Percentiles rank a stretch among this genome's conserved stretches.
These are phyloP conservation scores for Hypoxylon sp. DNA, from an alignment of 2,329 filamentous ascomycete species.

Conservation along the genomic window DNA sequence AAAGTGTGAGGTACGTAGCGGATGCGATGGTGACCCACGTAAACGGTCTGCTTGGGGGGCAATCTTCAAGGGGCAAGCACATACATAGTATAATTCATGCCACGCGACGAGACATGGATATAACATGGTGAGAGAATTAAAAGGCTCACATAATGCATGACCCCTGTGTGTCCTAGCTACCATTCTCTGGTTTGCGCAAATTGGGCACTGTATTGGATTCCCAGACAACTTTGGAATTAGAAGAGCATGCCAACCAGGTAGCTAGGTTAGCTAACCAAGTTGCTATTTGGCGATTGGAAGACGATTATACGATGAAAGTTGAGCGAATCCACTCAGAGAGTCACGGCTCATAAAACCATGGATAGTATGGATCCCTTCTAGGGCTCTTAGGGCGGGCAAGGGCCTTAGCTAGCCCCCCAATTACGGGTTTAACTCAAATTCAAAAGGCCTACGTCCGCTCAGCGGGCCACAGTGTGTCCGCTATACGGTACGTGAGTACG, in stretches of 20 bases:
- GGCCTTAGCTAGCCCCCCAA: background rate
- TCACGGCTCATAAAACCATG: conserved; percentile 15
- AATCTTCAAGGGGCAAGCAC: conserved; percentile 21
- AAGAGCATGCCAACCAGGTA: too few relatives aligned
- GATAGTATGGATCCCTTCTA: conserved; percentile 22
- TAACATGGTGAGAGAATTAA: conserved; percentile 43
- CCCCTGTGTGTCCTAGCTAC: conserved; percentile 25
- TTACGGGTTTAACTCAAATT: conserved; percentile 28
- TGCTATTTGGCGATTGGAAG: conserved; percentile 28
- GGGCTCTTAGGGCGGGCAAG: background rate
- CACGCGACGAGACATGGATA: conserved; percentile 34
- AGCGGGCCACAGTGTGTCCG: conserved; percentile 9
- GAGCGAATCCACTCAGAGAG: conserved; percentile 7
- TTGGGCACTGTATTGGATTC: conserved; percentile 17
- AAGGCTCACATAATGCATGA: conserved; percentile 41
- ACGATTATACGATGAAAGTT: conserved; percentile 35
- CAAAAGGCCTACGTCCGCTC: conserved; percentile 13
- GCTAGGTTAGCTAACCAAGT: too few relatives aligned
- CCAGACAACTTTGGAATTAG: background rate
- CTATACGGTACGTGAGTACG: conserved; percentile 2
- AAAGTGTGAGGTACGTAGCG: conserved; percentile 29
- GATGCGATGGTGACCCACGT: conserved; percentile 36
- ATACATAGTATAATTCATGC: conserved; percentile 29
- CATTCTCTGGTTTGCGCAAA: conserved; percentile 22
- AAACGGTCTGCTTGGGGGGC: conserved; percentile 25